A percentile compares a stretch with the other conserved stretches of the same genome.
These are phyloP conservation scores for Ustilago sp. DNA, from an alignment of 1,284 basidiomycete genomes.

Conservation along the genomic window DNA sequence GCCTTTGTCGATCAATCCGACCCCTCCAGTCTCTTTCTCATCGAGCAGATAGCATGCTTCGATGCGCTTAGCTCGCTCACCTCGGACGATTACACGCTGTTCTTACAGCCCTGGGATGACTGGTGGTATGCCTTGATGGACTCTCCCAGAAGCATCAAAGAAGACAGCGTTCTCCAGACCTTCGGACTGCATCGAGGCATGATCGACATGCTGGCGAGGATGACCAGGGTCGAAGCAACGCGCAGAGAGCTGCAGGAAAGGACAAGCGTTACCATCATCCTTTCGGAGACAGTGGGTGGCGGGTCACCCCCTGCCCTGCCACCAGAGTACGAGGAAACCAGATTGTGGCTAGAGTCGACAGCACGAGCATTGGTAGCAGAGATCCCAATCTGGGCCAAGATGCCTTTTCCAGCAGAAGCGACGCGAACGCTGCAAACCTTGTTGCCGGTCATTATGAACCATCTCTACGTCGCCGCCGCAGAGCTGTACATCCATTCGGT, in stretches of 20 bases:
- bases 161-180: constrained; percentile 46
- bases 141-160: constrained; percentile 38
- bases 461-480: constrained; percentile 44
- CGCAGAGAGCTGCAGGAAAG: constrained; percentile 38
- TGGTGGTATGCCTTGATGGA: constrained; percentile 54
- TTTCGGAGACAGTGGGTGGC: constrained; percentile 34
- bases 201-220: constrained; percentile 47
- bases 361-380: constrained; percentile 41
- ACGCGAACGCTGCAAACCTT: constrained; percentile 35
- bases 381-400: constrained; percentile 46
- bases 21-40: constrained; percentile 42
- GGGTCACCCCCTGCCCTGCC: constrained; percentile 34
- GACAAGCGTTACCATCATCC: constrained; percentile 40
- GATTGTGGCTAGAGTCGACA: constrained; percentile 44
- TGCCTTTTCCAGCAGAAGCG: constrained; percentile 36
- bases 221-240: constrained; percentile 46
- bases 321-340: constrained; percentile 47
- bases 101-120: constrained; percentile 49
- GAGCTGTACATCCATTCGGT: constrained; percentile 52
- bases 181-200: constrained; percentile 47
- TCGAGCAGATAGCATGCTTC: constrained; percentile 50
- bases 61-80: constrained; percentile 48
- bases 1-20: constrained; percentile 43
- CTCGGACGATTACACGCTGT: constrained; percentile 45
- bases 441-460: constrained; percentile 41